Evolutionary conservation across 306 rosid species (phyloP), one percentile per base, ranked within the genome.

Genomic region (Hippophae gyantsensis): DNA sequence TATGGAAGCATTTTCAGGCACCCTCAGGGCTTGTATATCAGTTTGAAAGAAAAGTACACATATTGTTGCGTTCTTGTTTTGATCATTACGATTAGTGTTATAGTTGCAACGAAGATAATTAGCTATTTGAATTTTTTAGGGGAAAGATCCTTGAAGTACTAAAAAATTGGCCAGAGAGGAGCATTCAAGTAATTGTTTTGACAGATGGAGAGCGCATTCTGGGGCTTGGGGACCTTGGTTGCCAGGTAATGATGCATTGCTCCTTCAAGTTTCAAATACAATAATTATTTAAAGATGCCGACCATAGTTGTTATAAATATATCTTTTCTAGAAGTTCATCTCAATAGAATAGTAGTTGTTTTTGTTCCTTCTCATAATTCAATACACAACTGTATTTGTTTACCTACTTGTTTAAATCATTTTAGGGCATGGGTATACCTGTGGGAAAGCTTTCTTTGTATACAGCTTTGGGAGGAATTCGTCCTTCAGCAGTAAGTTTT

Each of bases 161-260:
- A 69, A 92, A 87, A 65, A 92, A 92, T 65, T 92, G 98, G 98
- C 95, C 96, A 2, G 86, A 87, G 60, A 85, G 78, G 79, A 78
- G 58, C 57, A 78, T 92, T 72, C 95, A 92, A 82, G 98, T 92
- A 55, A 85, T 92, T 71, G 98, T 92, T 48, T 96, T 87, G 64
- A 87, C 98, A 0, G 98, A 92, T 54, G 98, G 98, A 41, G 98
- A 92, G 81, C 98, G 98, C 55, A 92, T 92, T 63, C 67, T 92
- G 73, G 98, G 98, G 67, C 96, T 92, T 8, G 98, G 98, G 58
- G 98, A 92, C 79, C 96, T 92, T 52, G 98, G 98, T 51, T 83
- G 95, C 82, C 98, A 92, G 95, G 98, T 90, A 66, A 38, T 27
- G 42, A 26, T 10, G 38, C 38, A 51, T 58, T 32, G 13, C 52